A percentile compares a stretch with the other conserved stretches of the same genome.
Conservation (phyloP, 257 asterid genomes). For the Eustoma russellianum region DNA sequence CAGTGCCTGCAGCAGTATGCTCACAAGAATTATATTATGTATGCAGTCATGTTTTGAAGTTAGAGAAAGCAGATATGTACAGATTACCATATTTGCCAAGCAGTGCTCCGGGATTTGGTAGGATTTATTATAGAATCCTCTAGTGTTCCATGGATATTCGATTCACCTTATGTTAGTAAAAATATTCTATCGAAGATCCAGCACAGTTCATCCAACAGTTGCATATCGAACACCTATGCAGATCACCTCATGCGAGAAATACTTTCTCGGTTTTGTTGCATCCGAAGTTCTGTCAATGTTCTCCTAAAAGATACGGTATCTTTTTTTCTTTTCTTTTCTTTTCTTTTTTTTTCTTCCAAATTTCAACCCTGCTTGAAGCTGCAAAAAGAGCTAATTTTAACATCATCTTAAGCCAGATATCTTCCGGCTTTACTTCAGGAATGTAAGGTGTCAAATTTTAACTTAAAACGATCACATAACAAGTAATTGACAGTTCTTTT, state of each 20-base stretch:
- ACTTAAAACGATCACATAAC: too few relatives aligned
- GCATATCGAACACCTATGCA: too few relatives aligned
- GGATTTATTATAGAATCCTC: constrained; percentile 10
- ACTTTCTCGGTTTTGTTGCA: neutral
- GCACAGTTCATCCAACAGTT: too few relatives aligned
- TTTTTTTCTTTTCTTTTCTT: constrained; percentile 12
- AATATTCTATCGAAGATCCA: too few relatives aligned
- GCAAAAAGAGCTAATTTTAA: constrained; percentile 67
- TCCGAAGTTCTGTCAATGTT: neutral
- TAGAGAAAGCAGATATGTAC: constrained; percentile 97
- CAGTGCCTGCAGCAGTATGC: constrained; percentile 4
- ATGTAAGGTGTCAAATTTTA: constrained; percentile 31
- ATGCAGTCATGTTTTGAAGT: constrained; percentile 84
- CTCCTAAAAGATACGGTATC: too few relatives aligned
- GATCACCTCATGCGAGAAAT: neutral
- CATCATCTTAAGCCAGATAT: constrained; percentile 45
- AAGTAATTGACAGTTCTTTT: too few relatives aligned
- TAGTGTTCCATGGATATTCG: too few relatives aligned
- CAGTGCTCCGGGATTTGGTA: constrained; percentile 98
- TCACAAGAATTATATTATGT: constrained; percentile 17
- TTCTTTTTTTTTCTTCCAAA: too few relatives aligned
- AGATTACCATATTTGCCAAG: constrained; percentile 84
- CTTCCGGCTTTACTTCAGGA: constrained; percentile 77
- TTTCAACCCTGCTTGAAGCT: constrained; percentile 83
- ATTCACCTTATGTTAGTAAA: too few relatives aligned